These are phyloP conservation scores for Dillenia turbinata DNA, from an alignment of 164 flowering plant genomes.

Conservation along the genomic window DNA sequence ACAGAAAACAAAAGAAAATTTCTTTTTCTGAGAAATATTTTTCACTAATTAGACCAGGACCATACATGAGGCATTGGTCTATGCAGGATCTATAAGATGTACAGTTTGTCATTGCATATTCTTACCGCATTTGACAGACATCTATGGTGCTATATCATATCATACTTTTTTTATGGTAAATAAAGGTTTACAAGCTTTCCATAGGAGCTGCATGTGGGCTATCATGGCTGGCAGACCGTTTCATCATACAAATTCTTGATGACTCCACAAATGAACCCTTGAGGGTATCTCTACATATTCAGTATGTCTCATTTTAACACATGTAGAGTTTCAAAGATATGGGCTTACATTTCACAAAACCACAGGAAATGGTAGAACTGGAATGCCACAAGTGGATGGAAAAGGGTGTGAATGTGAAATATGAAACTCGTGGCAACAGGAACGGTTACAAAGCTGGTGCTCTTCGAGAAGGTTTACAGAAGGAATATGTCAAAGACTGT, in stretches of 20 bases:
- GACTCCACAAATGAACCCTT: constrained; percentile 51
- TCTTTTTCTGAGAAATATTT: no score
- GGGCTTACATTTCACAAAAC: background rate
- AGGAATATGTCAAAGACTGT: constrained; percentile 45
- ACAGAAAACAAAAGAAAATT: no score
- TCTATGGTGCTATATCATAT: no score
- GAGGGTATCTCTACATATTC: constrained; percentile 25
- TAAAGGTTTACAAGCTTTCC: constrained; percentile 59
- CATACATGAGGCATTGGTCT: no score
- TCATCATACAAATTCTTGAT: constrained; percentile 67
- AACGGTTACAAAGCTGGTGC: constrained; percentile 73
- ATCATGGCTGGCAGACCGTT: constrained; percentile 56
- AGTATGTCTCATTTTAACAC: no score
- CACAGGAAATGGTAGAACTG: constrained; percentile 49
- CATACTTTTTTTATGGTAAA: background rate
- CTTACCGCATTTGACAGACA: no score
- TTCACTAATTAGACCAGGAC: no score
- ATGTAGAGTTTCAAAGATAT: background rate
- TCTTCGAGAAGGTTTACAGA: constrained; percentile 48
- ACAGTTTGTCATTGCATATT: no score
- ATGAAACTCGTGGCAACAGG: constrained; percentile 49
- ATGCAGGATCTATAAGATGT: no score
- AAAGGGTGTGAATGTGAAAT: constrained; percentile 51
- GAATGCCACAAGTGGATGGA: constrained; percentile 55
- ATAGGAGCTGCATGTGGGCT: constrained; percentile 61